Base-by-base conservation (phyloP, 352 stramenopile genomes). In the Globisporangium yorkense region DNA sequence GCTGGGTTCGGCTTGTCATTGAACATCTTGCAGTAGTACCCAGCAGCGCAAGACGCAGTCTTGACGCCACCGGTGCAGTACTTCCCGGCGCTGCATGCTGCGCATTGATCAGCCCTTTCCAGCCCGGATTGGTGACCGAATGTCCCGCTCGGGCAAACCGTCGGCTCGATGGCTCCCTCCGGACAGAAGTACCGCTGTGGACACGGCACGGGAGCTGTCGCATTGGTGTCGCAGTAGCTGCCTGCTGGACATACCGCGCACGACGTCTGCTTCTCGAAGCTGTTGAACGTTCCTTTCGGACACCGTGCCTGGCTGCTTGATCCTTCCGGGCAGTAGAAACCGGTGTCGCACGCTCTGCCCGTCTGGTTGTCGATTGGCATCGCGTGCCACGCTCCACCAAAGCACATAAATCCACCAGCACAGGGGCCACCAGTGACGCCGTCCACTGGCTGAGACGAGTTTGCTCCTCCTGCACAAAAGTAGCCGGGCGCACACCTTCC, bases 1-100 rank as follows among this genome's bases (percentile, higher is more conserved):
- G 41, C n/a, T 43, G 79, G 84, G 51, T 87, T 87, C 0, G 84
- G 80, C 5, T 75, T 57, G 15, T 71, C 31, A 37, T 94, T 92
- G 53, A 66, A 69, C 27, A 87, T 40, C 45, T 79, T 89, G 65
- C 87, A 96, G 58, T 90, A 95, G 64, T 88, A 95, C 0, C 86
- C 89, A n/a, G 77, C 74, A 13, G 85, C 65, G 55, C 89, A 97
- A 3, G 71, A 76, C 20, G 74, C 87, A 5, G 85, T 90, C 29
- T 93, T 49, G 2, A 67, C 79, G 4, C 88, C 89, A 27, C 80
- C 74, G 0, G 83, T 62, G 57, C 90, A 97, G 52, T 89, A 97
- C 9, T 82, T 86, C 1, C 84, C 87, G 6, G 84, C 65, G 20
- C 62, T 66, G 50, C 89, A 97, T 1, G 71, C 62, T 13, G 81